Evolutionary conservation across 495 filamentous ascomycete genomes (phyloP), one percentile per base, ranked within the genome.

Genomic region (Neurospora sp.): DNA sequence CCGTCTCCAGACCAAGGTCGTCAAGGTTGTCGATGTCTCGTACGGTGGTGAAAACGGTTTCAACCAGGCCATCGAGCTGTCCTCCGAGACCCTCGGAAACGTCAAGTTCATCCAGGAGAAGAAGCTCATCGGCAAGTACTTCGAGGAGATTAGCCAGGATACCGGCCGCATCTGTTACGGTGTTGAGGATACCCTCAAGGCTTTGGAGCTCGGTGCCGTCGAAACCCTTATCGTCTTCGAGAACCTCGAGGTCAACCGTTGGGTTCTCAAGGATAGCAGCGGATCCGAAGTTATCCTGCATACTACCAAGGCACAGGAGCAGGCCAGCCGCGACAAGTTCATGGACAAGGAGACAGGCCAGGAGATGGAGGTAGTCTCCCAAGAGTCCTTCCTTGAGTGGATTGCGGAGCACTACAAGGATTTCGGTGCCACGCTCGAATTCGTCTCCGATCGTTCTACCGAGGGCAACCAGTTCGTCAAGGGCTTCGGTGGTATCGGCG

Each of bases 31-130:
- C 36, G 96, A 99, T 79, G 96, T 99, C 34, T 98, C 95, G 15
- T 98, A 99, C 78, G 96, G 96, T 79, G 96, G 96, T 75, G 96
- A 99, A 85, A 98, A 98, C 85, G 96, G 96, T 24, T 99, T 99
- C 87, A 99, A 98, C 86, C 96, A 99, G 85, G 96, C 96, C 71
- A 99, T 99, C 75, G 96, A 98, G 79, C 83, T 99, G 77, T 90
- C 96, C 38, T 86, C 93, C 15, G 96, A 99, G 86, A 98, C 96
- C n/a, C 87, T 99, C 69, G 91, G 94, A 83, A 98, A 97, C 77
- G 96, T 99, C 86, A 99, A 99, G 83, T 99, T 99, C 83, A 97
- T 99, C 81, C 96, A 99, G 83, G 96, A 99, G 88, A 99, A 99
- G 92, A 98, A 97, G 86, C 89, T 99, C 70, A 99, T 99, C 79